Conservation (phyloP, 2,329 filamentous ascomycete genomes). For the Emergomyces africanus region DNA sequence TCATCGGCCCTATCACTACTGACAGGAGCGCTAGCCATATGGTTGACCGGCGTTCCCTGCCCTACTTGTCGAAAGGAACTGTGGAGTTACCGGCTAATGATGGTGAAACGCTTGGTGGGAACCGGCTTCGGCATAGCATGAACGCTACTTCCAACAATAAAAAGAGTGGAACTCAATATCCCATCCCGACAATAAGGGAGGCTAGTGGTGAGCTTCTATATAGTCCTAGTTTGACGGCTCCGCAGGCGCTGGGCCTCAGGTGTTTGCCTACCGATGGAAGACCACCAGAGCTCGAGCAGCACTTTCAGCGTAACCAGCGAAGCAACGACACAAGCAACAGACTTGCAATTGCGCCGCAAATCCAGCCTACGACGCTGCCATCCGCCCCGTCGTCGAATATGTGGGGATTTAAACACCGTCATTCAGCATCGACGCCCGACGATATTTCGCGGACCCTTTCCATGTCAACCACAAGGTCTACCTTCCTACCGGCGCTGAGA, state of each 20-base stretch:
- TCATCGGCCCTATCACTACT: background rate
- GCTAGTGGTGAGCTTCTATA: background rate
- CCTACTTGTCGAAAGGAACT: background rate
- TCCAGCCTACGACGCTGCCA: background rate
- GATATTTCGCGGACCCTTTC: background rate
- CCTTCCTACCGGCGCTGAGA: background rate
- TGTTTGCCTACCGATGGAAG: background rate
- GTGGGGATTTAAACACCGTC: background rate
- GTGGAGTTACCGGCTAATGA: background rate
- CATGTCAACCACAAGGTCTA: background rate
- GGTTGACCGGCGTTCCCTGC: background rate
- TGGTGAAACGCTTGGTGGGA: background rate
- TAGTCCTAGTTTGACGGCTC: background rate
- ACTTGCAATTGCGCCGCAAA: background rate
- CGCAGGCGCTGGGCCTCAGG: background rate
- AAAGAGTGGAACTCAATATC: slow-evolving; percentile 1
- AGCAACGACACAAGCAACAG: background rate
- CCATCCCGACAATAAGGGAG: slow-evolving; percentile 1
- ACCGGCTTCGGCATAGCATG: background rate
- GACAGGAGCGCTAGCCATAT: background rate
- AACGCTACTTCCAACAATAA: background rate
- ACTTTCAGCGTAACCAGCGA: background rate
- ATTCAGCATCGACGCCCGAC: background rate
- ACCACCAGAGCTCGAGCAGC: background rate
- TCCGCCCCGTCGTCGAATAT: background rate